Percentiles rank a stretch among this genome's conserved stretches.
Evolutionary conservation across 805 yeast species (phyloP).

Genomic region (Candida insectalens): DNA sequence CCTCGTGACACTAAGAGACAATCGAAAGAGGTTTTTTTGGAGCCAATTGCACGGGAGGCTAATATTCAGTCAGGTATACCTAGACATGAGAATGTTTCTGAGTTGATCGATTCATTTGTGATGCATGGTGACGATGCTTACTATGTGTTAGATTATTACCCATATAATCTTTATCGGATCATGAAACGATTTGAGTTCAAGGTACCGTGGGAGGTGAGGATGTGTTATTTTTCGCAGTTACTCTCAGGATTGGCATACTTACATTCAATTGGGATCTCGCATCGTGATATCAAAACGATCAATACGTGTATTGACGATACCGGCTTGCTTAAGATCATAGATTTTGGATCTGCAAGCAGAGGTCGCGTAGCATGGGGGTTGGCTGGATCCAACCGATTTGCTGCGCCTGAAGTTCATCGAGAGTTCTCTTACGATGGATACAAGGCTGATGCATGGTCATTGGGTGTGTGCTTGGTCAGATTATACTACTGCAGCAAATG

Average conservation of each 20-base stretch:
- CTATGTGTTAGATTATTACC: conserved; percentile 27
- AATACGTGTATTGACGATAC: conserved; percentile 29
- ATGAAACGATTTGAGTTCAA: conserved; percentile 1
- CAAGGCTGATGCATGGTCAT: conserved; percentile 39
- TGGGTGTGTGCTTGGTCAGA: conserved; percentile 33
- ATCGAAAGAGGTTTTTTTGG: conserved; percentile 27
- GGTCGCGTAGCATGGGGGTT: conserved; percentile 27
- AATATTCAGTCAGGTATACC: conserved; percentile 17
- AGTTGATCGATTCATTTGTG: conserved; percentile 23
- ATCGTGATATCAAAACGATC: conserved; percentile 41
- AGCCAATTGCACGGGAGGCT: conserved; percentile 30
- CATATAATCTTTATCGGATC: conserved; percentile 15
- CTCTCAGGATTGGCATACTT: conserved; percentile 28
- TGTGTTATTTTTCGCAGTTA: conserved; percentile 33
- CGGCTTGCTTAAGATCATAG: conserved; percentile 34
- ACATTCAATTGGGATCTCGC: conserved; percentile 29
- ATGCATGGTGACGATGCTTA: conserved; percentile 14
- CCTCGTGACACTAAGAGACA: conserved; percentile 31
- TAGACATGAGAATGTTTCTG: conserved; percentile 25
- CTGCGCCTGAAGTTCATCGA: conserved; percentile 38
- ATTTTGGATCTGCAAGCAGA: conserved; percentile 36
- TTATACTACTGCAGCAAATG: conserved; percentile 14
- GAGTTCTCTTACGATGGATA: conserved; percentile 30
- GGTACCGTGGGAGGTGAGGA: conserved; percentile 8
- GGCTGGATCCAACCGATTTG: conserved; percentile 36